These are phyloP conservation scores for Geotrichum europaeum DNA, from an alignment of 1,139 yeast genomes.

Conservation along the genomic window DNA sequence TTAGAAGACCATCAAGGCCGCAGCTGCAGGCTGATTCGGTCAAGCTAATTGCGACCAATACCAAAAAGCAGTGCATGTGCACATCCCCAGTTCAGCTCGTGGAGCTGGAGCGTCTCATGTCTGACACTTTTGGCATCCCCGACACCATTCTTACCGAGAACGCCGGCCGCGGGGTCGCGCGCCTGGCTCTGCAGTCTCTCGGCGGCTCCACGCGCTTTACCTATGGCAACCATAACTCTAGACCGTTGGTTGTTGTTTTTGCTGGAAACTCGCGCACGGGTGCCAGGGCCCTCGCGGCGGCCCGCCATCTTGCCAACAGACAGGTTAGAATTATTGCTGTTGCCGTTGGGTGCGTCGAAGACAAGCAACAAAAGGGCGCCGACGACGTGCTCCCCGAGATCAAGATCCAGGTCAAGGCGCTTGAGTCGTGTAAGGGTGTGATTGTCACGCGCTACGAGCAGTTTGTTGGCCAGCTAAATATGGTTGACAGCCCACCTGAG, in stretches of 20 bases:
- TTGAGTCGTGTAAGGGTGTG: slow-evolving; percentile 51
- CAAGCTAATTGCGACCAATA: slow-evolving; percentile 18
- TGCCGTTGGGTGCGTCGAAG: slow-evolving; percentile 36
- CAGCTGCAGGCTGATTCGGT: slow-evolving; percentile 15
- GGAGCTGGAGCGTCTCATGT: slow-evolving; percentile 64
- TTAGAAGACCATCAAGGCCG: slow-evolving; percentile 17
- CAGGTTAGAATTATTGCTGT: slow-evolving; percentile 64
- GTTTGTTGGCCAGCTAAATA: slow-evolving; percentile 36
- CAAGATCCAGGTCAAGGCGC: slow-evolving; percentile 46
- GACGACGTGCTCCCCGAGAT: slow-evolving; percentile 33
- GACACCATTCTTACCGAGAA: slow-evolving; percentile 55
- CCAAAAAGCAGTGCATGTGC: slow-evolving; percentile 40
- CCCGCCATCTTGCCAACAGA: slow-evolving; percentile 71
- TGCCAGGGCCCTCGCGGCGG: slow-evolving; percentile 68
- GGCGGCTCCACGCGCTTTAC: slow-evolving; percentile 65
- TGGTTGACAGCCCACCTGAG: slow-evolving; percentile 69
- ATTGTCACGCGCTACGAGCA: slow-evolving; percentile 38
- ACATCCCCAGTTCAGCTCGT: slow-evolving; percentile 76
- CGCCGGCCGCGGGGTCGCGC: slow-evolving; percentile 63
- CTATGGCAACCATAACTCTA: slow-evolving; percentile 61
- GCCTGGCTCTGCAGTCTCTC: slow-evolving; percentile 52
- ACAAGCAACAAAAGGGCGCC: slow-evolving; percentile 19
- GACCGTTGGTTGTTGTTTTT: slow-evolving; percentile 68
- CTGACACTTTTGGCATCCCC: slow-evolving; percentile 48
- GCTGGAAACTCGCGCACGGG: slow-evolving; percentile 75